These are phyloP conservation scores for Leptosphaerulina australis DNA, from an alignment of 2,329 filamentous ascomycete species.

Conservation along the genomic window DNA sequence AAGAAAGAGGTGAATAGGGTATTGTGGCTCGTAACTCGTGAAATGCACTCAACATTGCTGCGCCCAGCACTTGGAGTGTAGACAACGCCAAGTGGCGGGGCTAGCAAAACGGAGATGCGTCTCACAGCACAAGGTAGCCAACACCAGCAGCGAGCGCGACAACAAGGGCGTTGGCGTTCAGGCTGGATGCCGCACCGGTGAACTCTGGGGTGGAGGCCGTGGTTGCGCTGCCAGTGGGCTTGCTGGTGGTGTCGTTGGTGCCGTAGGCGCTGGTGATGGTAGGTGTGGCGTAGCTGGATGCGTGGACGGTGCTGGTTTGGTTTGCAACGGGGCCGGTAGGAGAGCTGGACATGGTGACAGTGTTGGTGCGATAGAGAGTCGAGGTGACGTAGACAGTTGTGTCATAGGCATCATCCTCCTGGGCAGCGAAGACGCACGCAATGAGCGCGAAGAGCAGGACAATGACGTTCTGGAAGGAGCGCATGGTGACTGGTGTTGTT, in stretches of 20 bases:
- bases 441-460: constrained; percentile 44
- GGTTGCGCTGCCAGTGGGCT: constrained; percentile 24
- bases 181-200: constrained; percentile 42
- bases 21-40: constrained; percentile 30
- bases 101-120: constrained; percentile 15
- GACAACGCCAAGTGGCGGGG: constrained; percentile 14
- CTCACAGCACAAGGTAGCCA: constrained; percentile 46
- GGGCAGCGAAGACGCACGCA: constrained; percentile 38
- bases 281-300: constrained; percentile 22
- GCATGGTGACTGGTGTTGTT: constrained; percentile 37
- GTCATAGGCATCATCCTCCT: constrained; percentile 33
- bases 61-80: constrained; percentile 18
- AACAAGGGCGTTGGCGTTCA: constrained; percentile 41
- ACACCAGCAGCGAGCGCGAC: constrained; percentile 40
- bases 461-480: constrained; percentile 44
- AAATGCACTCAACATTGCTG: constrained; percentile 20
- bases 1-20: constrained; percentile 16
- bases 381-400: constrained; percentile 47
- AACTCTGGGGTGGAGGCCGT: constrained; percentile 29
- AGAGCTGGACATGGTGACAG: constrained; percentile 44
- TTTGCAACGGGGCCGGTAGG: constrained; percentile 34
- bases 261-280: constrained; percentile 21
- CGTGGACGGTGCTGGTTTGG: constrained; percentile 42
- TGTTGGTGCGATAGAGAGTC: constrained; percentile 49
- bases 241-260: constrained; percentile 30